Base-by-base conservation (phyloP, 257 asterid species). In the Nyctanthes arbortristis region DNA sequence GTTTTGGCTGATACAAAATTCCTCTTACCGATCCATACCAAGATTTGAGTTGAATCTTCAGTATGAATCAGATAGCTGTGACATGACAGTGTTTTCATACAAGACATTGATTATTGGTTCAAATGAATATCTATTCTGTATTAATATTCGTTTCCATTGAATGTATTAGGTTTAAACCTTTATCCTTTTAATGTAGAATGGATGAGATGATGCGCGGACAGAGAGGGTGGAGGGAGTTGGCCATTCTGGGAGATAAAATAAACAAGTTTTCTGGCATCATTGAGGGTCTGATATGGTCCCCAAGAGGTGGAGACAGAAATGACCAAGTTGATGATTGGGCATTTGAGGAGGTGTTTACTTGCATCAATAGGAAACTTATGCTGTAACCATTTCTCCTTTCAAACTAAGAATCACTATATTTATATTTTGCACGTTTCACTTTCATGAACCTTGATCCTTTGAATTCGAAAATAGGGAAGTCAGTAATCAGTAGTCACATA, bases 251-350 rank as follows among this genome's bases (percentile, higher is more conserved):
- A 52, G 88, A 83, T 65, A 83, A 75, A 67, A 45, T 83, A 40
- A 77, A 80, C 73, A 80, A 75, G 72, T 75, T 83, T 45, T 67
- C 70, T 33, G 80, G 79, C 66, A 66, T 68, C 70, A 66, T 77
- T 54, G 97, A 93, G 84, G 97, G 99, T 74, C 62, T 93, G 36
- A 89, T 93, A 63, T 93, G 99, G 99, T 93, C 97, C 61, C 96
- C 97, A 40, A 91, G 82, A 85, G 73, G 83, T 54, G 80, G 92
- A 39, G 96, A 89, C 68, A 85, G 81, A 78, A 80, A 79, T 61
- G 87, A 83, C 78, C 96, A 87, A 76, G 82, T 74, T 73, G 99
- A 89, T 75, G 96, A 91, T 63, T 93, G 99, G 99, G 91, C 96
- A 72, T 91, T 87, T 74, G 99, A 93, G 83, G 99, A 93, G 97